Percentiles rank a stretch among this genome's conserved stretches.
Evolutionary conservation across 163 green algal species (phyloP).

Genomic region (Chlamydomonas reinhardtii): DNA sequence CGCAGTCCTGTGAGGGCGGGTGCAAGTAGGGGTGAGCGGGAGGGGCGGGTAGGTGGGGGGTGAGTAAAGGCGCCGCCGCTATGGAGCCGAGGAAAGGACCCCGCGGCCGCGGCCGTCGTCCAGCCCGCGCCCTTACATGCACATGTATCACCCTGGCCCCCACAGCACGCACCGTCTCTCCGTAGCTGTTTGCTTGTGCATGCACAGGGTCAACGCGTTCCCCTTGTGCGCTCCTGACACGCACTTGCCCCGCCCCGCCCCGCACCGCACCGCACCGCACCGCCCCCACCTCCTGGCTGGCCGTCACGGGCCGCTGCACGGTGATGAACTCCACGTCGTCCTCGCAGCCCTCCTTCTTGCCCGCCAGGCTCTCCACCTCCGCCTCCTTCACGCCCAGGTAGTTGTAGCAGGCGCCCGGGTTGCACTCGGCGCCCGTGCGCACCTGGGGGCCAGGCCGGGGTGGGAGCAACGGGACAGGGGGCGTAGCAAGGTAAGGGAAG

Average conservation of each 20-base stretch:
- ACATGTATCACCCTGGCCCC: too few relatives aligned
- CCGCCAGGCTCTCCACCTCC: conserved; percentile 76
- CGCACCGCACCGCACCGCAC: not conserved
- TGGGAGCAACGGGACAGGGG: too few relatives aligned
- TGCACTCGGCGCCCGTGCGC: conserved; percentile 79
- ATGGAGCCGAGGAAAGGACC: too few relatives aligned
- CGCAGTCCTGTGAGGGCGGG: conserved; percentile 6
- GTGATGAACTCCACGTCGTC: conserved; percentile 83
- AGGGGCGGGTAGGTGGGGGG: not conserved
- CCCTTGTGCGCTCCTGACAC: too few relatives aligned
- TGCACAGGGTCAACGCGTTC: too few relatives aligned
- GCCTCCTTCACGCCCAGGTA: conserved; percentile 70
- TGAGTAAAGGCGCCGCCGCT: too few relatives aligned
- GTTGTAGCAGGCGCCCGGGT: conserved; percentile 82
- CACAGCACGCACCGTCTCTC: too few relatives aligned
- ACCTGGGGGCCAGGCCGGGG: conserved; percentile 22
- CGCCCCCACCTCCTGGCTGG: not conserved
- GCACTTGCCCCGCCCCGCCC: too few relatives aligned
- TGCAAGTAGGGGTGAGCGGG: not conserved
- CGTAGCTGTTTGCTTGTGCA: too few relatives aligned
- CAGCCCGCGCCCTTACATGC: too few relatives aligned
- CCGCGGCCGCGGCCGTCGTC: too few relatives aligned
- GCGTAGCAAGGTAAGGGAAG: too few relatives aligned
- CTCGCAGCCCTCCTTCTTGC: conserved; percentile 80
- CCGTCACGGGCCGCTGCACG: conserved; percentile 61